Evolutionary conservation across 1,139 yeast genomes (phyloP).

Genomic region (Yamadazyma sp.): DNA sequence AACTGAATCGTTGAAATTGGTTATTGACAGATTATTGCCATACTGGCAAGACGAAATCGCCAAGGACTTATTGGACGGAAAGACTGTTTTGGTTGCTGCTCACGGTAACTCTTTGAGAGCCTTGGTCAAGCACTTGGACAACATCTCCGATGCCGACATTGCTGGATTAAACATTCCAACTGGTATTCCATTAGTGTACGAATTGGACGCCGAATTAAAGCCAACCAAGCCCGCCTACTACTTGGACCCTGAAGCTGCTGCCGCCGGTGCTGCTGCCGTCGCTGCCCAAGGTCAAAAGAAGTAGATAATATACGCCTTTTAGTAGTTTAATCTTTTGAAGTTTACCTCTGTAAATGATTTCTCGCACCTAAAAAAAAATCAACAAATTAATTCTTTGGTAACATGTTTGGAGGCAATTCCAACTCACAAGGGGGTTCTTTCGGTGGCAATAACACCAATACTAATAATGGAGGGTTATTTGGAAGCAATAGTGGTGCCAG

Average conservation of each 20-base stretch:
- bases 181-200: conserved; percentile 98
- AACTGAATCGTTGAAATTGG: conserved; percentile 93
- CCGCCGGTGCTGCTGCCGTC: conserved; percentile 99
- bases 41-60: conserved; percentile 97
- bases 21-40: conserved; percentile 95
- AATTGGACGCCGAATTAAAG: conserved; percentile 81
- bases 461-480: conserved; percentile 3
- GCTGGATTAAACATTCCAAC: conserved; percentile 97
- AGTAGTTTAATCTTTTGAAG: too few species aligned
- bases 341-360: not conserved
- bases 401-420: conserved; percentile 9
- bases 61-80: conserved; percentile 77
- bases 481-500: conserved; percentile 1
- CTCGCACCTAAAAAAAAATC: conserved; percentile 2
- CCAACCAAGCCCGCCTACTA: conserved; percentile 94
- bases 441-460: conserved; percentile 4
- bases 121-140: conserved; percentile 93
- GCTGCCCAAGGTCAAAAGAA: conserved; percentile 86
- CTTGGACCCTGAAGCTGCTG: conserved; percentile 99
- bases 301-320: conserved; percentile 19
- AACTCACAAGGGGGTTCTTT: conserved; percentile 2
- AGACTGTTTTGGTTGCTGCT: conserved; percentile 92
- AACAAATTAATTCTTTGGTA: not conserved
- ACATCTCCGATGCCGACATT: conserved; percentile 87
- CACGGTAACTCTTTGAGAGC: conserved; percentile 99